Base-by-base conservation (phyloP, 228 moss, liverwort and hornwort species). In the Sphagnum fallax region DNA sequence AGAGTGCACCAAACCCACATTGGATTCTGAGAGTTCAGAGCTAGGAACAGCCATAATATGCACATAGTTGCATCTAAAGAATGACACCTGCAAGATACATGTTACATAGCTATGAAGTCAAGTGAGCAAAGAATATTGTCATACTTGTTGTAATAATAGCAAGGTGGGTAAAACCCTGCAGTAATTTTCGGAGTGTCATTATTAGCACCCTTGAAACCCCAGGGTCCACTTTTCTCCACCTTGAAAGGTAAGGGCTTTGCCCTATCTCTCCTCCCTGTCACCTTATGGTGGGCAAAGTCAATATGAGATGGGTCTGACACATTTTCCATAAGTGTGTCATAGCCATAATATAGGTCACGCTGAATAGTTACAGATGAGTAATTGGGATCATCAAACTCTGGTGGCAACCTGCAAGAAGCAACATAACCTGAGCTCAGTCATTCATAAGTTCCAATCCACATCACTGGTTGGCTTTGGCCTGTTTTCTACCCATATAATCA, bases 221-320 rank as follows among this genome's bases (percentile, higher is more conserved):
- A 98, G 50, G 87, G 66, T 16, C 98, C 98, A 68, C 85, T 93
- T 69, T 90, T 77, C 6, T 81, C 77, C 53, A 98, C 84, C 76
- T 87, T 88, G 68, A 98, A 98, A 8, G 94, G 88, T 71, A 98
- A 81, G 4, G 98, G 89, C 73, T 94, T 98, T 14, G 98, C 98
- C 70, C 98, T 82, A 58, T 98, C 94, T 69, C 98, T 82, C 73
- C 86, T 84, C 71, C 98, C 98, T 51, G 98, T 98, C 67, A 94
- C 95, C 76, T 94, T 98, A 70, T 98, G 98, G 58, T 98, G 98
- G 6, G 98, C 98, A 64, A 98, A 98, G 72, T 98, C 85, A 14
- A 98, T 98, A 67, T 98, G 98, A 49, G 98, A 98, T 52, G 98
- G 98, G 74, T 98, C 98, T 10, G 98, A 98, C 51, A 98, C 98